Percentiles rank a stretch among this genome's conserved stretches.
phyloP scores from a whole-genome alignment of 2,329 filamentous ascomycete species.

The Exophiala lecanii-corni region DNA sequence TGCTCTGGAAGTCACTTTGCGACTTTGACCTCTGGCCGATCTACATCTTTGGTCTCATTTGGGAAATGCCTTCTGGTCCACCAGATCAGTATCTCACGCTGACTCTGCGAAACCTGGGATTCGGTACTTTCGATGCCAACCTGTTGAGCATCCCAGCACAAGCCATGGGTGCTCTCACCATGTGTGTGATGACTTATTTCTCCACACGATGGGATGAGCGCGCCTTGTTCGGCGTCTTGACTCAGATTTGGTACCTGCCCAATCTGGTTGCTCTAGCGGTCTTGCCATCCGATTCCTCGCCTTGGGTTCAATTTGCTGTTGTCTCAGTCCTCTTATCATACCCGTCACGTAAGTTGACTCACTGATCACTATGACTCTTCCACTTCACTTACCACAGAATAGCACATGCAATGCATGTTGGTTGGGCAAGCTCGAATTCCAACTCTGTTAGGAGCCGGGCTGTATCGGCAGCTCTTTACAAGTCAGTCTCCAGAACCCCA shows the following conservation, averaged over 20 bases:
- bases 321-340: slow-evolving; percentile 44
- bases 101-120: slow-evolving; percentile 53
- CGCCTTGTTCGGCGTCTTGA: slow-evolving; percentile 44
- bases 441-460: slow-evolving; percentile 37
- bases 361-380: slow-evolving; percentile 47
- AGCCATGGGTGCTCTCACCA: slow-evolving; percentile 31
- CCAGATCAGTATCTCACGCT: slow-evolving; percentile 54
- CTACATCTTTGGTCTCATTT: slow-evolving; percentile 47
- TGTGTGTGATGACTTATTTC: slow-evolving; percentile 42
- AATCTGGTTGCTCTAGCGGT: slow-evolving; percentile 52
- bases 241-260: slow-evolving; percentile 56
- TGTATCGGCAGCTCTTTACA: slow-evolving; percentile 36
- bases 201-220: slow-evolving; percentile 44
- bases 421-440: slow-evolving; percentile 36
- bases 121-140: slow-evolving; percentile 58
- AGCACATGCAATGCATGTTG: slow-evolving; percentile 49
- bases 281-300: slow-evolving; percentile 38
- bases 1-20: slow-evolving; percentile 49
- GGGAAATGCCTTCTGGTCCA: slow-evolving; percentile 50
- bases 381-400: slow-evolving; percentile 49
- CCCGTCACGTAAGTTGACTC: slow-evolving; percentile 48
- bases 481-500: no score
- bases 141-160: slow-evolving; percentile 55
- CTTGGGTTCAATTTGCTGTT: slow-evolving; percentile 50
- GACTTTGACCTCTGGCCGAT: slow-evolving; percentile 60